phyloP scores from a whole-genome alignment of 139 green algal species.

The Picochlorum sp. region DNA sequence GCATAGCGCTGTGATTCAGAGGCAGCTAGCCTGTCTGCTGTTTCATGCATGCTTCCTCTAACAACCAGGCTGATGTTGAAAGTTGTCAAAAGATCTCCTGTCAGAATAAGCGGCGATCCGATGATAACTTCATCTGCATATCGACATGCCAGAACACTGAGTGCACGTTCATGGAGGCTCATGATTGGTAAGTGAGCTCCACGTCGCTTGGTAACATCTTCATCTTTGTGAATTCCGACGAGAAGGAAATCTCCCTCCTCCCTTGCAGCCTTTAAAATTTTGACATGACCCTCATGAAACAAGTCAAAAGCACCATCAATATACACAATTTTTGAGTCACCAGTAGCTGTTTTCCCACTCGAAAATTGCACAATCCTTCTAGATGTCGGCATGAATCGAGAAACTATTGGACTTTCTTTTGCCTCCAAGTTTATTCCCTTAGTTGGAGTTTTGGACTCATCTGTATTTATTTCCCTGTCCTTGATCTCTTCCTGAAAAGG shows the following conservation, averaged over 20 bases:
- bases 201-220: slow-evolving; percentile 66
- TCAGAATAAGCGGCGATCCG: slow-evolving; percentile 54
- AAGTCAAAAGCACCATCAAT: slow-evolving; percentile 98
- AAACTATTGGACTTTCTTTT: too few species aligned
- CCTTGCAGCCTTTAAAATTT: slow-evolving; percentile 76
- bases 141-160: slow-evolving; percentile 89
- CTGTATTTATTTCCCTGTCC: too few species aligned
- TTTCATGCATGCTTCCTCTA: slow-evolving; percentile 63
- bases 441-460: too few species aligned
- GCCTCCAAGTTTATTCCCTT: too few species aligned
- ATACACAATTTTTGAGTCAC: slow-evolving; percentile 80
- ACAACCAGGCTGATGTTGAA: slow-evolving; percentile 95
- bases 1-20: slow-evolving; percentile 23
- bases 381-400: slow-evolving; percentile 86
- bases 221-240: slow-evolving; percentile 92
- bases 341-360: slow-evolving; percentile 23
- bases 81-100: slow-evolving; percentile 81
- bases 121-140: slow-evolving; percentile 97
- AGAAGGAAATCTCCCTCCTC: slow-evolving; percentile 88
- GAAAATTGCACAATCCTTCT: slow-evolving; percentile 67
- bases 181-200: slow-evolving; percentile 92
- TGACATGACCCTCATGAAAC: slow-evolving; percentile 93
- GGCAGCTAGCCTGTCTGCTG: slow-evolving; percentile 3
- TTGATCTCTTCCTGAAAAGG: too few species aligned
- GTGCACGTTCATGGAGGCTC: slow-evolving; percentile 89